These are phyloP conservation scores for Sisymbrium irio DNA, from an alignment of 345 rosid genomes.

Conservation along the genomic window DNA sequence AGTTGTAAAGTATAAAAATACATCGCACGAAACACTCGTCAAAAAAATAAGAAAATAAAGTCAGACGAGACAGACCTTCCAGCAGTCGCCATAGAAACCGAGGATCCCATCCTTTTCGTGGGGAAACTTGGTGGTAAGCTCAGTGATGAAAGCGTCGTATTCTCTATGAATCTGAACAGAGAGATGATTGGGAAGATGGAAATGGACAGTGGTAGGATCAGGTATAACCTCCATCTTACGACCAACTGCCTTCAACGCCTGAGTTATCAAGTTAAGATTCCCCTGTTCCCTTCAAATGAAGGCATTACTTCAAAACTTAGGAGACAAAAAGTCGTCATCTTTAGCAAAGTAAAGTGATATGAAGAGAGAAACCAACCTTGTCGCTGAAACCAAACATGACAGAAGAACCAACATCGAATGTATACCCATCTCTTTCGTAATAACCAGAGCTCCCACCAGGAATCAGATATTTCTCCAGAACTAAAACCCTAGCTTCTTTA, in stretches of 20 bases:
- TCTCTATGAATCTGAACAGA: constrained; percentile 78
- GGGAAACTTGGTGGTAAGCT: constrained; percentile 69
- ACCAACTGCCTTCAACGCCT: constrained; percentile 84
- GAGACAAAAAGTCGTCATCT: neutral
- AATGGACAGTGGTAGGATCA: constrained; percentile 94
- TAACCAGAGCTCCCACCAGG: constrained; percentile 98
- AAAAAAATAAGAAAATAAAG: constrained; percentile 20
- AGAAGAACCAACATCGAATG: constrained; percentile 96
- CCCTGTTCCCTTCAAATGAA: constrained; percentile 59
- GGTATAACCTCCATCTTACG: constrained; percentile 89
- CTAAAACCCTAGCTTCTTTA: constrained; percentile 85
- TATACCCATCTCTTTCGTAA: constrained; percentile 79
- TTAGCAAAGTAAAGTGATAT: neutral
- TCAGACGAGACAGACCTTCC: constrained; percentile 78
- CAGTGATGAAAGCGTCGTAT: constrained; percentile 59
- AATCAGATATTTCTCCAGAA: constrained; percentile 87
- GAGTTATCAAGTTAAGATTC: constrained; percentile 86
- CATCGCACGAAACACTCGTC: neutral
- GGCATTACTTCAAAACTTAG: neutral
- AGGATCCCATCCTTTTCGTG: constrained; percentile 86
- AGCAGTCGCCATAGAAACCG: constrained; percentile 76
- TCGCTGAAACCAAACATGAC: constrained; percentile 95
- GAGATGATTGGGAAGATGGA: constrained; percentile 77
- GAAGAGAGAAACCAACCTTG: constrained; percentile 50
- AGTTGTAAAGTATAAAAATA: neutral